phyloP scores from a whole-genome alignment of 805 yeast genomes.

The Metahyphopichia silvanorum region DNA sequence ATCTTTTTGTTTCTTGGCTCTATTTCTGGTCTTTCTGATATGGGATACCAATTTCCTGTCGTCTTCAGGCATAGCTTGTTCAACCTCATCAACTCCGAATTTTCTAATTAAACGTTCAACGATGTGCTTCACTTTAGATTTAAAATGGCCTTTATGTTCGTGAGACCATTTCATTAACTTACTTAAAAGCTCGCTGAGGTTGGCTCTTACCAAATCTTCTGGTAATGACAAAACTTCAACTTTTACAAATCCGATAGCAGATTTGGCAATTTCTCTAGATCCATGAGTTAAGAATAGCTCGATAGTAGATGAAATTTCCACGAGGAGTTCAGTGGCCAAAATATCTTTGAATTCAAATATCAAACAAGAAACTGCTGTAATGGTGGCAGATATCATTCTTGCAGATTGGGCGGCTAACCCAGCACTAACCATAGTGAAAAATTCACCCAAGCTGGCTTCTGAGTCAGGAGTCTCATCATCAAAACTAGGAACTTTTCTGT shows the following conservation, averaged over 20 bases:
- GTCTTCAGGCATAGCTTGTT: conserved; percentile 81
- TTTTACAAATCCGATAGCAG: conserved; percentile 92
- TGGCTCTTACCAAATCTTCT: conserved; percentile 65
- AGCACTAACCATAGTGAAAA: conserved; percentile 89
- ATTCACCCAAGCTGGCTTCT: conserved; percentile 72
- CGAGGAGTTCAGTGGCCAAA: conserved; percentile 55
- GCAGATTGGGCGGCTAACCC: conserved; percentile 93
- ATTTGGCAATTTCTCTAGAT: conserved; percentile 88
- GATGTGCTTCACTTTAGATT: conserved; percentile 87
- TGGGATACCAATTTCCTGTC: conserved; percentile 80
- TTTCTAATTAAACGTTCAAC: conserved; percentile 87
- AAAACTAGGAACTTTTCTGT: conserved; percentile 64
- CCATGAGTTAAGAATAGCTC: conserved; percentile 88
- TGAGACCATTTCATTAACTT: conserved; percentile 89
- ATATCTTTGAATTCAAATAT: conserved; percentile 78
- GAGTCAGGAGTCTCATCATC: conserved; percentile 60
- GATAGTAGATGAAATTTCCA: conserved; percentile 81
- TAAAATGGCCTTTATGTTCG: conserved; percentile 94
- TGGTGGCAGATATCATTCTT: conserved; percentile 92
- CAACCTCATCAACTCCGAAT: conserved; percentile 86
- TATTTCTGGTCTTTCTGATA: conserved; percentile 79
- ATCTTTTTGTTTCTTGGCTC: conserved; percentile 72
- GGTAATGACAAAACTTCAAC: conserved; percentile 84
- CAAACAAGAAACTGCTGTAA: conserved; percentile 84
- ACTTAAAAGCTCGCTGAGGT: conserved; percentile 61